Evolutionary conservation across 768 basidiomycete species (phyloP).

Genomic region (Mycena galericulata): DNA sequence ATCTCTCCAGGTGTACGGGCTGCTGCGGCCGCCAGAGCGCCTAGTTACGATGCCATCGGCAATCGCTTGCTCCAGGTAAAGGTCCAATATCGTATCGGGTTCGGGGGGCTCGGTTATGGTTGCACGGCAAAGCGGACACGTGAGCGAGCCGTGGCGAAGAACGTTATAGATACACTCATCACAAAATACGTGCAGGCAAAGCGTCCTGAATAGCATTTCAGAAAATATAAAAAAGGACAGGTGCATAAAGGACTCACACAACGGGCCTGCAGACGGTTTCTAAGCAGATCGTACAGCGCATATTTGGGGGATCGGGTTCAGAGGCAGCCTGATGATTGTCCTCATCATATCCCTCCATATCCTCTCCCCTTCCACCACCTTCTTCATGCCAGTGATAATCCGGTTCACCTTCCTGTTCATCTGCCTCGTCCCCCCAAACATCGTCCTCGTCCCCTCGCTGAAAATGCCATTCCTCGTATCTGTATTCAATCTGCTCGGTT

Average conservation of each 20-base stretch:
- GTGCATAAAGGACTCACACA: slow-evolving; percentile 8
- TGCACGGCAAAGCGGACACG: slow-evolving; percentile 14
- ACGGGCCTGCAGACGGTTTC: slow-evolving; percentile 12
- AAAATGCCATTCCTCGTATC: neutral
- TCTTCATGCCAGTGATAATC: neutral
- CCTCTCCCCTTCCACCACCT: neutral
- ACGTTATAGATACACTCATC: slow-evolving; percentile 4
- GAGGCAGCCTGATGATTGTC: slow-evolving; percentile 1
- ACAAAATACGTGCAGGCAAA: slow-evolving; percentile 7
- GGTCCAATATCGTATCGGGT: slow-evolving; percentile 6
- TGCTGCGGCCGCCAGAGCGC: slow-evolving; percentile 3
- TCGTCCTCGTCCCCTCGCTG: slow-evolving; percentile 1
- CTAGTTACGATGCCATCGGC: neutral
- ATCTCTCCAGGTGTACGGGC: slow-evolving; percentile 5
- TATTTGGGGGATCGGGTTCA: slow-evolving; percentile 5
- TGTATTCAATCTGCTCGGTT: neutral
- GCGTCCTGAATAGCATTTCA: slow-evolving; percentile 2
- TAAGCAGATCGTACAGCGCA: slow-evolving; percentile 5
- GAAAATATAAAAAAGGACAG: neutral
- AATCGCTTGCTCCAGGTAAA: slow-evolving; percentile 9
- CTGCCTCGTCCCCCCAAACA: neutral
- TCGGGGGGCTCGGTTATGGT: slow-evolving; percentile 5
- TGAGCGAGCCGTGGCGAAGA: neutral
- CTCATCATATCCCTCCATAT: slow-evolving; percentile 1
- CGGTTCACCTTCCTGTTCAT: neutral